Evolutionary conservation across 768 basidiomycete species (phyloP), one percentile per base, ranked within the genome.

Genomic region (Antrodiella citrinella): DNA sequence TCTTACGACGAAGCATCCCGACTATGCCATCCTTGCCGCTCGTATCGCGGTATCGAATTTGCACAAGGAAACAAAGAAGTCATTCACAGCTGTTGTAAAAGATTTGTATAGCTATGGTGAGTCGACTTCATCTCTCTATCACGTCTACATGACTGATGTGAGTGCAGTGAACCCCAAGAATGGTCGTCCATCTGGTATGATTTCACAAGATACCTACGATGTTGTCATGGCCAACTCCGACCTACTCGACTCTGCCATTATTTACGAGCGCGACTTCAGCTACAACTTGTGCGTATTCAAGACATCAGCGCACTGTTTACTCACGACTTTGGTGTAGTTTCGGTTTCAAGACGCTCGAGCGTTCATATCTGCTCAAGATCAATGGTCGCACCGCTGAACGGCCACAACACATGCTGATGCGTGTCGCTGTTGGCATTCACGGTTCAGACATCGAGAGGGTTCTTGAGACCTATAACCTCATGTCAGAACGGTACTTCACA

Each of bases 361-460:
- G 94, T 25, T 97, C 94, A 1, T 99, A 99, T 68, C 82, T 98
- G 4, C 84, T 99, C 39, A 84, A 93, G 51, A 83, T 98, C 69
- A 81, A 95, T 63, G 91, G 92, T 39, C 88, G 89, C 52, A 91
- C 95, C 44, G 94, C 93, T 39, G 96, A 99, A 67, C 84, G 96
- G 30, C 96, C 96, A 24, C 96, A 98, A 61, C 96, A 98, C 67
- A 90, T 98, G 82, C 86, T 98, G 66, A 98, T 99, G 96, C 93
- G 96, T 67, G 96, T 99, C 50, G 91, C 96, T 43, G 92, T 98
- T 43, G 95, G 95, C 38, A 93, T 99, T 50, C 95, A 98, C 65
- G 94, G 93, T 3, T 62, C 69, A 7, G 88, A 98, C 65, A 78
- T 97, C 49, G 91, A 95, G 19, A 84, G 83, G 26, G 91, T 84